Conservation (phyloP, 163 green algal genomes). For the Chlamydomonas reinhardtii region DNA sequence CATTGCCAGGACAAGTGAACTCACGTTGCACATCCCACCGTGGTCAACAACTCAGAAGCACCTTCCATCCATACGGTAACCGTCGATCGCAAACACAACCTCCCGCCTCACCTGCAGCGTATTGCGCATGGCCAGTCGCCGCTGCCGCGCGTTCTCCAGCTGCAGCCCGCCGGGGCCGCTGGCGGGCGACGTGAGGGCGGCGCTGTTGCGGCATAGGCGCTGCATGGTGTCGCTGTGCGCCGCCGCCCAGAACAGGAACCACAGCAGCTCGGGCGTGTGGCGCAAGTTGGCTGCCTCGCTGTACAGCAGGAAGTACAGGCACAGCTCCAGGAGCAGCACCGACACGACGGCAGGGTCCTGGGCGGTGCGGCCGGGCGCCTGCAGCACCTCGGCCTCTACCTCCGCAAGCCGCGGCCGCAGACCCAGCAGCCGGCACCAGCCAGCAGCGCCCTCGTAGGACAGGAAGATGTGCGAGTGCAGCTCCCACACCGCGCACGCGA, state of each 20-base stretch:
- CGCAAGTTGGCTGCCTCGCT: slow-evolving; percentile 66
- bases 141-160: not conserved
- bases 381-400: not conserved
- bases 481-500: slow-evolving; percentile 57
- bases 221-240: slow-evolving; percentile 52
- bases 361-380: not conserved
- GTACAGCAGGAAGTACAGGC: slow-evolving; percentile 20
- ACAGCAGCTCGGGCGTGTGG: slow-evolving; percentile 76
- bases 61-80: too few relatives aligned
- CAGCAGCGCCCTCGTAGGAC: slow-evolving; percentile 55
- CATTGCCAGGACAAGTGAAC: too few relatives aligned
- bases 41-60: too few relatives aligned
- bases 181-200: too few relatives aligned
- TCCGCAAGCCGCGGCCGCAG: slow-evolving; percentile 36
- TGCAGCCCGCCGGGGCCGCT: not conserved
- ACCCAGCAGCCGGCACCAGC: slow-evolving; percentile 66
- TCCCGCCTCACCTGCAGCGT: not conserved
- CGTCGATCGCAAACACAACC: too few relatives aligned
- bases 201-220: slow-evolving; percentile 16
- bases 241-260: slow-evolving; percentile 77
- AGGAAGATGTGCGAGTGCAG: slow-evolving; percentile 71
- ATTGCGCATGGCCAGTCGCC: slow-evolving; percentile 28
- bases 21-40: too few relatives aligned
- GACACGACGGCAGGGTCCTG: not conserved
- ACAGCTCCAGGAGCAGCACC: not conserved